Evolutionary conservation across 495 filamentous ascomycete species (phyloP).

Genomic region (Aspergillus nanangensis): DNA sequence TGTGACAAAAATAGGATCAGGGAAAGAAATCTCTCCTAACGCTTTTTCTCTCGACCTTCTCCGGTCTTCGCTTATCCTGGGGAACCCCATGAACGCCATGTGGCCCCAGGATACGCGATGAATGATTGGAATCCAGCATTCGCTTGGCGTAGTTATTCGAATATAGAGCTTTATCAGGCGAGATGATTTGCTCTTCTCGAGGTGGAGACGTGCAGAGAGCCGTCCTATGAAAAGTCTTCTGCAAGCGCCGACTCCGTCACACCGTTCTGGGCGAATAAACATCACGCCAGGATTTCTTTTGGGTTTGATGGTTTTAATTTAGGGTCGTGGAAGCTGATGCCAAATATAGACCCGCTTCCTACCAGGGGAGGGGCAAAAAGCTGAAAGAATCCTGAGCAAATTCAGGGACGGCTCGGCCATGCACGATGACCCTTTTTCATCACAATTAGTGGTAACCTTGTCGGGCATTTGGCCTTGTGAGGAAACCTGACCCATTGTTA

Average conservation of each 20-base stretch:
- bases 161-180: not conserved
- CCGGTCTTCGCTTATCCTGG: constrained; percentile 9
- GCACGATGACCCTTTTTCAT: constrained; percentile 13
- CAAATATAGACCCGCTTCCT: constrained; percentile 19
- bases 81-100: constrained; percentile 11
- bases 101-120: constrained; percentile 6
- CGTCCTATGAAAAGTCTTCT: constrained; percentile 27
- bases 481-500: not conserved
- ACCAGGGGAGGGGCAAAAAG: not conserved
- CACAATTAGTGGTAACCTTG: constrained; percentile 11
- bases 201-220: constrained; percentile 7
- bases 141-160: not conserved
- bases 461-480: not conserved
- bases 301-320: no score
- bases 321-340: constrained; percentile 6
- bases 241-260: constrained; percentile 34
- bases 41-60: constrained; percentile 2
- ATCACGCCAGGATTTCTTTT: no score
- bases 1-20: not conserved
- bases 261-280: constrained; percentile 7
- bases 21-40: not conserved
- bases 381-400: constrained; percentile 3
- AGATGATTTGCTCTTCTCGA: constrained; percentile 14
- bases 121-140: constrained; percentile 8
- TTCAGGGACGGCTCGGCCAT: constrained; percentile 11